These are phyloP conservation scores for Kazachstania africana DNA, from an alignment of 805 yeast species.

Conservation along the genomic window DNA sequence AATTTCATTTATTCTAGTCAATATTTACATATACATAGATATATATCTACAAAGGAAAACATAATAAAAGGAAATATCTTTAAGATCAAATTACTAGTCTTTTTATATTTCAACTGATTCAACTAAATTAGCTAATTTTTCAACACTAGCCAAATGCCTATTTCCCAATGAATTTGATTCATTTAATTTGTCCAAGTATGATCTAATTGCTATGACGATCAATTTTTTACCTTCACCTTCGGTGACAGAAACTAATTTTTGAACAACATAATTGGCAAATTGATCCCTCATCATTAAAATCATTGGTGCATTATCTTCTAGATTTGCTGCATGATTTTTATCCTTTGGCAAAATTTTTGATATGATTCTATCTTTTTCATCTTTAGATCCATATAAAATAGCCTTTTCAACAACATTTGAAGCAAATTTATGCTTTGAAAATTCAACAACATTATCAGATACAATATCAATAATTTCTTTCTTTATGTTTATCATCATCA, in stretches of 20 bases:
- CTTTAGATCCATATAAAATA: conserved; percentile 55
- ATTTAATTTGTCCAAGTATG: conserved; percentile 52
- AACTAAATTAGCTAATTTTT: conserved; percentile 25
- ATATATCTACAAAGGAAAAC: neutral
- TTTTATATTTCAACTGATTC: conserved; percentile 13
- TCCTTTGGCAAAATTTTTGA: conserved; percentile 54
- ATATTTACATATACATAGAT: conserved; percentile 1
- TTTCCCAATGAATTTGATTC: conserved; percentile 23
- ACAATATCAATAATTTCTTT: conserved; percentile 52
- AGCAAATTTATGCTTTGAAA: conserved; percentile 95
- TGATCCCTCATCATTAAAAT: conserved; percentile 96
- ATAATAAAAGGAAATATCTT: neutral
- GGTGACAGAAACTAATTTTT: conserved; percentile 78
- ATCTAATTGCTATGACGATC: conserved; percentile 64
- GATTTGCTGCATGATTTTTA: conserved; percentile 30
- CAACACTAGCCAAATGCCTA: conserved; percentile 28
- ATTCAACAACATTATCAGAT: conserved; percentile 56
- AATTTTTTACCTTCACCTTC: conserved; percentile 56
- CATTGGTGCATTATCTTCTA: conserved; percentile 58
- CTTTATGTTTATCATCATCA: conserved; percentile 31
- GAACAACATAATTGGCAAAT: conserved; percentile 94
- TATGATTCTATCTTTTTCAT: conserved; percentile 52
- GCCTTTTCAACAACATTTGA: conserved; percentile 95
- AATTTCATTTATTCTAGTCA: neutral
- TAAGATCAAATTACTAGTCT: neutral